These are phyloP conservation scores for Suhomyces terraborum DNA, from an alignment of 1,139 yeast species.

Conservation along the genomic window DNA sequence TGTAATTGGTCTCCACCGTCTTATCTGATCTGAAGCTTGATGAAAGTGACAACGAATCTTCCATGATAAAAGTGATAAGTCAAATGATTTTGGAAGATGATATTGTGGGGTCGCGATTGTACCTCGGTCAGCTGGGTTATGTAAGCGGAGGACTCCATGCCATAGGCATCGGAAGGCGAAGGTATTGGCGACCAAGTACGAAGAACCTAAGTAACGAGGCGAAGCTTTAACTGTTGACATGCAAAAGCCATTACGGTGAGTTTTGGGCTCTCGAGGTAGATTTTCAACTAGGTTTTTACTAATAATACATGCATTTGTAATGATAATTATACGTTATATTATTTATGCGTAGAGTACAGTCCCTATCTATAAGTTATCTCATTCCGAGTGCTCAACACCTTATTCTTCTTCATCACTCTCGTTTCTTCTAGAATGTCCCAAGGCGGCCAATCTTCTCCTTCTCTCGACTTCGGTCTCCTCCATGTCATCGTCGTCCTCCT, in stretches of 20 bases:
- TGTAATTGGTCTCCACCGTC: constrained; percentile 32
- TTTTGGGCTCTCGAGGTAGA: too few relatives aligned
- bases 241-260: too few relatives aligned
- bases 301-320: too few relatives aligned
- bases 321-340: too few relatives aligned
- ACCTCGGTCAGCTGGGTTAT: constrained; percentile 7
- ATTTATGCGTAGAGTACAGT: not conserved
- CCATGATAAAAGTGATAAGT: constrained; percentile 9
- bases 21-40: constrained; percentile 17
- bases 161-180: too few relatives aligned
- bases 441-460: constrained; percentile 76
- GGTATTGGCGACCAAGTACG: too few relatives aligned
- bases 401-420: constrained; percentile 58
- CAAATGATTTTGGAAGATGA: not conserved
- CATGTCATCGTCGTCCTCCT: constrained; percentile 28
- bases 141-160: not conserved
- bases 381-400: not conserved
- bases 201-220: too few relatives aligned
- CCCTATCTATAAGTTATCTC: constrained; percentile 1
- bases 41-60: constrained; percentile 12
- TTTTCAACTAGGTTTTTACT: too few relatives aligned
- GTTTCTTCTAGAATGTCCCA: constrained; percentile 56
- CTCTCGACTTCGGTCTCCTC: constrained; percentile 73
- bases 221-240: too few relatives aligned
- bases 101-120: constrained; percentile 6